phyloP scores from a whole-genome alignment of 805 yeast species.

The Clavispora santaluciae region DNA sequence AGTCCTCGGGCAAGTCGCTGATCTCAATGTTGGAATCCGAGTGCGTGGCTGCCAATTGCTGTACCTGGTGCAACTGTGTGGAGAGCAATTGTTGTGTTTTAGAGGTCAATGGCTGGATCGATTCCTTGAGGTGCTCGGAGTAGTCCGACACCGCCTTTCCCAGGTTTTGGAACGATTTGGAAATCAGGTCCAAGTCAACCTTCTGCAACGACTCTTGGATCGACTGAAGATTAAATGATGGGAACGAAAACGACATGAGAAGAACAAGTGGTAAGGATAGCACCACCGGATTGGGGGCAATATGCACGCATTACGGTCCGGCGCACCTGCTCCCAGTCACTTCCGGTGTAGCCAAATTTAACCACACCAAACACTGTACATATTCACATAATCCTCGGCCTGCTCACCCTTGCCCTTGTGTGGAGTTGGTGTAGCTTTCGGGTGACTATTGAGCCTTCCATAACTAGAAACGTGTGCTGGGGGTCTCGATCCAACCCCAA shows the following conservation, averaged over 20 bases:
- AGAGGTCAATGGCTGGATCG: constrained; percentile 50
- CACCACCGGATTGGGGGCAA: neutral
- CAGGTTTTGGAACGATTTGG: constrained; percentile 32
- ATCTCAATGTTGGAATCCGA: constrained; percentile 48
- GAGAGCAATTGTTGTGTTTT: constrained; percentile 58
- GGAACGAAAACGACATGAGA: constrained; percentile 36
- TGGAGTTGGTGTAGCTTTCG: too few species aligned
- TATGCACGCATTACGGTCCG: neutral
- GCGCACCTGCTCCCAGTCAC: too few species aligned
- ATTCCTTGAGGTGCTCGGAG: constrained; percentile 38
- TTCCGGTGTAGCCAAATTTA: too few species aligned
- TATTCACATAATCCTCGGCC: too few species aligned
- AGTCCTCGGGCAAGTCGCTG: constrained; percentile 70
- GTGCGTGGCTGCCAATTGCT: constrained; percentile 31
- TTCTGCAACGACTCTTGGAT: constrained; percentile 39
- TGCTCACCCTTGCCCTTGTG: too few species aligned
- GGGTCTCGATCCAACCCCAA: too few species aligned
- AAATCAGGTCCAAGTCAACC: constrained; percentile 32
- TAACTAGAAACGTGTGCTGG: too few species aligned
- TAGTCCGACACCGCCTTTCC: constrained; percentile 37
- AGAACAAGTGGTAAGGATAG: neutral
- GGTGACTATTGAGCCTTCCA: too few species aligned
- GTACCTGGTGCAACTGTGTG: constrained; percentile 54
- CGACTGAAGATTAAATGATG: constrained; percentile 32
- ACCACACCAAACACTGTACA: too few species aligned